phyloP scores from a whole-genome alignment of 2,329 filamentous ascomycete genomes.

The Xylariaceae sp. region DNA sequence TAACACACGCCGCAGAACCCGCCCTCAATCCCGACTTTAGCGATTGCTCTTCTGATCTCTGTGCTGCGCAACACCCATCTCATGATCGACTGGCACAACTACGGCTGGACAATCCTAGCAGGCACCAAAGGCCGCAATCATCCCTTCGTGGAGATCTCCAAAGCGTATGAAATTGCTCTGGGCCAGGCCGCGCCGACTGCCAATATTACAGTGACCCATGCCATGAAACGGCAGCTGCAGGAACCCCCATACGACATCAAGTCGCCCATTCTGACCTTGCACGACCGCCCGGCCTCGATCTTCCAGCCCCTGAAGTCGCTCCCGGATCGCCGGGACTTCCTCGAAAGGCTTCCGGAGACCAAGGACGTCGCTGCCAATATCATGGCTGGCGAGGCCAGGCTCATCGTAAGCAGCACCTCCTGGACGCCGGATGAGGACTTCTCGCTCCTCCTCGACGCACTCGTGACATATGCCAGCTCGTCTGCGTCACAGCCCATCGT shows the following conservation, averaged over 20 bases:
- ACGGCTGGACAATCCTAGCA: constrained; percentile 90
- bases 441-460: constrained; percentile 78
- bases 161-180: constrained; percentile 75
- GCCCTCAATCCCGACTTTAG: constrained; percentile 88
- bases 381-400: constrained; percentile 58
- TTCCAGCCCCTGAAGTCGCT: constrained; percentile 69
- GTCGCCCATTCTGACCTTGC: constrained; percentile 70
- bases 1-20: constrained; percentile 67
- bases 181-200: constrained; percentile 67
- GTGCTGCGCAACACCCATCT: constrained; percentile 78
- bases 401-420: constrained; percentile 91
- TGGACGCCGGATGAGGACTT: constrained; percentile 99
- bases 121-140: constrained; percentile 61
- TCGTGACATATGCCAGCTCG: constrained; percentile 72
- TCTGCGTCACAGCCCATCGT: constrained; percentile 59
- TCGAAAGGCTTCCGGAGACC: constrained; percentile 68
- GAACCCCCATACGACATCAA: constrained; percentile 65
- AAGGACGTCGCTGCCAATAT: constrained; percentile 61
- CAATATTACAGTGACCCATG: constrained; percentile 86
- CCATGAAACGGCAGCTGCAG: constrained; percentile 77
- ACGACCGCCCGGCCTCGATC: constrained; percentile 82
- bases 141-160: constrained; percentile 76
- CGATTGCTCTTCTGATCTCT: constrained; percentile 72
- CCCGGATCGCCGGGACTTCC: constrained; percentile 58
- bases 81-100: constrained; percentile 98